Base-by-base conservation (phyloP, 2,329 filamentous ascomycete species). In the Aspergillus sp. region DNA sequence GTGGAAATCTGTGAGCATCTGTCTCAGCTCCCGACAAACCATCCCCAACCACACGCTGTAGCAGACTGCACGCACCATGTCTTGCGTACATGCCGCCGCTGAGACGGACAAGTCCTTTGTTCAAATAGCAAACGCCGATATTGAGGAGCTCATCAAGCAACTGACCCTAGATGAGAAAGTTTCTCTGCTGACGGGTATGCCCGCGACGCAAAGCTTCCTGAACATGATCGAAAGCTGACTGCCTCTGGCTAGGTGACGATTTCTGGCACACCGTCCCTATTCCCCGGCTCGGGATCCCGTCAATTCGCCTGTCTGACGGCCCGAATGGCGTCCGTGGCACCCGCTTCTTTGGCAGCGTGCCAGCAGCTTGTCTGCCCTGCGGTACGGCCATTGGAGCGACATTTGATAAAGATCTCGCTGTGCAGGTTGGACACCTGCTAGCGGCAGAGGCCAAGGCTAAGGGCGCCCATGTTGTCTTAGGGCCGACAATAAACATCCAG, bases 401-500 rank as follows among this genome's bases (percentile, higher is more conserved):
- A 36, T 94, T 89, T 88, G 90, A 93, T 70, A 82, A 84, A 52
- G 82, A 87, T 5, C 79, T 94, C 36, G 81, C 92, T 27, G 82
- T 86, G 60, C 77, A 89, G 64, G 84, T 92, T 42, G 90, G 90
- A 5, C 81, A 85, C 60, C 84, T 90, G 64, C 83, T 94, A 53
- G 90, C 87, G 10, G 81, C 87, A 10, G 90, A 94, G 74, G 82
- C 83, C 15, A 89, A 86, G 68, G 89, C 90, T 13, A 88, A 90
- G 69, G 89, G 89, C 5, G 89, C 89, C 21, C 83, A 91, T 62
- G 84, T 93, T 25, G 80, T 93, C 6, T 82, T 94, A 7, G 90
- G 88, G 0, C 90, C 90, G 1, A 93, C 90, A 0, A 87, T 92
- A 23, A 92, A 90, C 77, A 88, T 93, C 81, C 91, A 94, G 68